phyloP scores from a whole-genome alignment of 2,329 filamentous ascomycete genomes.

The Fusarium graminum region DNA sequence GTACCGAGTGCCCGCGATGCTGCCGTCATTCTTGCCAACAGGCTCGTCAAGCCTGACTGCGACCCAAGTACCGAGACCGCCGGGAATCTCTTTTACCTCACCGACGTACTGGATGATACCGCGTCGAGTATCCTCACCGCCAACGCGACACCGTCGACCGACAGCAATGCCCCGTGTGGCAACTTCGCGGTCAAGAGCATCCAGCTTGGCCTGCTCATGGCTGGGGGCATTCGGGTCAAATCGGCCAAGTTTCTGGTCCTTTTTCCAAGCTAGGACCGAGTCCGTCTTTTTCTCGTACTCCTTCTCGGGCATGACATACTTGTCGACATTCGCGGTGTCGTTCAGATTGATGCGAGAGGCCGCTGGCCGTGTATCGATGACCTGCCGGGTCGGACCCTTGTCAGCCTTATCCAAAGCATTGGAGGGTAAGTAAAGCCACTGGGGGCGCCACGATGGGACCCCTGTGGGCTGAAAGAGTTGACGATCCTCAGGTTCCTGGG shows the following conservation, averaged over 20 bases:
- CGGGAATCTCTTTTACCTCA: conserved; percentile 79
- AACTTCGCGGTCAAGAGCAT: conserved; percentile 77
- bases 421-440: conserved; percentile 25
- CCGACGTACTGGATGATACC: conserved; percentile 80
- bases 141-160: conserved; percentile 74
- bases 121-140: conserved; percentile 75
- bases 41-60: conserved; percentile 83
- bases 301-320: conserved; percentile 87
- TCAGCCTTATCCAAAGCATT: conserved; percentile 50
- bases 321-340: conserved; percentile 84
- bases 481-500: conserved; percentile 26
- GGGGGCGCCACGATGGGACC: conserved; percentile 27
- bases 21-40: conserved; percentile 85
- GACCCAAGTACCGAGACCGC: conserved; percentile 75
- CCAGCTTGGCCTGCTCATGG: conserved; percentile 78
- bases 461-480: conserved; percentile 28
- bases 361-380: conserved; percentile 82
- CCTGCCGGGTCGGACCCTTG: conserved; percentile 63
- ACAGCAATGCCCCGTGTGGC: conserved; percentile 74
- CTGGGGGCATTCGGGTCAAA: conserved; percentile 89
- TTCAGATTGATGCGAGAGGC: conserved; percentile 82
- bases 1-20: conserved; percentile 75
- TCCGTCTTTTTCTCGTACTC: conserved; percentile 90
- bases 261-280: conserved; percentile 96
- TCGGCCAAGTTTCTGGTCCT: conserved; percentile 91